Evolutionary conservation across 148 eudicot genomes (phyloP), one percentile per base, ranked within the genome.

Genomic region (Camellia granthamiana): DNA sequence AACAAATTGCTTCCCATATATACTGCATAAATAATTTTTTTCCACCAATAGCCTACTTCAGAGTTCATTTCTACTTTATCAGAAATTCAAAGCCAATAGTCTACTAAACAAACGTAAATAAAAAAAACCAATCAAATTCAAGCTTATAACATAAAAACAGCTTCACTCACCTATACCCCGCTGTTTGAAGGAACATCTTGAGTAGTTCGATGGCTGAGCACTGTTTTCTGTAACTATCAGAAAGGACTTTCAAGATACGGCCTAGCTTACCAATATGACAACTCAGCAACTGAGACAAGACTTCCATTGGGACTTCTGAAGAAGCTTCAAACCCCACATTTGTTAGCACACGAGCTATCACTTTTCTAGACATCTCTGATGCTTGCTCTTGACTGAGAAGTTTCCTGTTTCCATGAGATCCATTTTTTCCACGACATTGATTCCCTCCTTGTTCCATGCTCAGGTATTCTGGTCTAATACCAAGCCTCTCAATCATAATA

Each of bases 401-500:
- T 81, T 84, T 91, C 78, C 77, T 90, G 77, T 69, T 87, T 54
- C 93, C 92, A 76, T 81, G 84, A 47, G 72, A 74, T 21, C 90
- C 91, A 78, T 78, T 83, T 88, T 80, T 93, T 60, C 92, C 85
- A 73, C 84, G 91, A 73, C 82, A 69, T 66, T 85, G 88, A 83
- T 88, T 84, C 75, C 93, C 85, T 54, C 88, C 87, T 77, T 91
- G 92, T 64, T 89, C 97, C 92, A 92, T 91, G 85, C 82, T 87
- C 56, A 94, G 93, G 84, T 87, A 94, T 72, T 94, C 98, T 61
- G 95, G 93, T 78, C 90, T 86, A 79, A 93, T 93, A 75, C 98
- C 99, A 82, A 96, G 98, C 84, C 99, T 88, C 88, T 96, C 98
- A 47, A 96, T 92, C 99, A 92, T 92, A 76, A 96, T 93, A 77